Evolutionary conservation across 2,329 filamentous ascomycete species (phyloP).

Genomic region (Cercospora sojina): DNA sequence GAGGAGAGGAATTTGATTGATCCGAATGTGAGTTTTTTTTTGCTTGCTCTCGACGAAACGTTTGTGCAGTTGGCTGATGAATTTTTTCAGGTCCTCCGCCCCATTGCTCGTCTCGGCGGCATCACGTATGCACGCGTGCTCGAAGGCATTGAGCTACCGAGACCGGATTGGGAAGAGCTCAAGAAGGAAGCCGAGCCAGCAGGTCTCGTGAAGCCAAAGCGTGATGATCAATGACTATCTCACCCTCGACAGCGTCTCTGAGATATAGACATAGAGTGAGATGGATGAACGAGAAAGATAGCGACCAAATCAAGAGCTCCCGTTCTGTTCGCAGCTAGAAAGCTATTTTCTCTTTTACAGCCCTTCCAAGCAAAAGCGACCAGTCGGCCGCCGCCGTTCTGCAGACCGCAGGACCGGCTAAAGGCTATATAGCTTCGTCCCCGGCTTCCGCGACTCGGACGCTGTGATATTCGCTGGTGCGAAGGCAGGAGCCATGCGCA

Average conservation of each 20-base stretch:
- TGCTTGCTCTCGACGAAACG: background rate
- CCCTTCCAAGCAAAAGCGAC: background rate
- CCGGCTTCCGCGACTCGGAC: background rate
- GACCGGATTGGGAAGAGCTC: constrained; percentile 53
- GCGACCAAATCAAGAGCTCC: constrained; percentile 9
- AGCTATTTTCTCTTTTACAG: background rate
- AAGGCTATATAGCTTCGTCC: background rate
- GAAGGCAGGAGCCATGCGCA: background rate
- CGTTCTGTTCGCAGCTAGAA: background rate
- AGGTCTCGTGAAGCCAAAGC: constrained; percentile 55
- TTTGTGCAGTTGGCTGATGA: constrained; percentile 9
- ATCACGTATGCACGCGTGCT: constrained; percentile 76
- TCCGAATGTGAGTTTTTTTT: constrained; percentile 54
- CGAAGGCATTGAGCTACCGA: constrained; percentile 69
- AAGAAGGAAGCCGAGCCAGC: constrained; percentile 53
- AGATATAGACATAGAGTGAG: background rate
- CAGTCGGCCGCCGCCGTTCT: background rate
- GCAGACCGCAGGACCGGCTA: background rate
- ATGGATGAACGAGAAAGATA: background rate
- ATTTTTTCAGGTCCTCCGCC: constrained; percentile 60
- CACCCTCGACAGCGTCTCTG: background rate
- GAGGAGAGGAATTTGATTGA: constrained; percentile 73
- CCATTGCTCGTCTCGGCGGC: constrained; percentile 76
- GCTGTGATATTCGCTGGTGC: background rate
- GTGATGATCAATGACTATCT: constrained; percentile 40